Evolutionary conservation across 2,329 filamentous ascomycete genomes (phyloP), one percentile per base, ranked within the genome.

Genomic region (Clarireedia hainanense): DNA sequence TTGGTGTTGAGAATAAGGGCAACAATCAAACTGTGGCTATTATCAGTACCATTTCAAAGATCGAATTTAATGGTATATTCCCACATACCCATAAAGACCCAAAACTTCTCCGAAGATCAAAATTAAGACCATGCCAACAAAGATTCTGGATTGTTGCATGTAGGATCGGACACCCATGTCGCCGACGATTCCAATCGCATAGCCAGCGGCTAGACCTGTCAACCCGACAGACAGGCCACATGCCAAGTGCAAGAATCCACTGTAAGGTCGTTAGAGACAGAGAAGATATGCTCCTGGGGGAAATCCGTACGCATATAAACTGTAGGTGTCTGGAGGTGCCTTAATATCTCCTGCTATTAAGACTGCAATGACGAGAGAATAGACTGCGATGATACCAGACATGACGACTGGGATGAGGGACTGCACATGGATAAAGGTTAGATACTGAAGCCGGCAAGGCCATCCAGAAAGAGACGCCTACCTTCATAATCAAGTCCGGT

Each of bases 361-460:
- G 68, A 99, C 94, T 17, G 92, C 88, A 65, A 99, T 91, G 68
- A 99, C 94, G 65, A 99, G 88, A 51, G 91, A 89, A 76, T 99
- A 99, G 64, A 99, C 94, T 57, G 94, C 94, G 68, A 99, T 90
- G 71, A 99, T 99, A 83, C 94, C 94, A 66, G 94, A 95, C 94
- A 99, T 99, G 77, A 99, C 86, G 63, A 94, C 88, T 60, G 89
- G 88, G 64, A 92, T 91, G 52, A 92, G 76, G 56, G 86, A 91
- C 88, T 51, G 24, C 24, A 26, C 10, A 37, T 20, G 45, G 47
- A 26, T 17, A 30, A 5, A 42, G 27, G 17, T 60, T 58, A 53
- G 52, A 36, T 27, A 24, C 30, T 14, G 5, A 14, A 40, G 49
- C 40, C 14, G n/a, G n/a, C 46, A 14, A 43, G 42, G 45, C 55